Percentiles rank a stretch among this genome's conserved stretches.
Evolutionary conservation across 345 rosid species (phyloP).

Genomic region (Eucalyptus leucophloia): DNA sequence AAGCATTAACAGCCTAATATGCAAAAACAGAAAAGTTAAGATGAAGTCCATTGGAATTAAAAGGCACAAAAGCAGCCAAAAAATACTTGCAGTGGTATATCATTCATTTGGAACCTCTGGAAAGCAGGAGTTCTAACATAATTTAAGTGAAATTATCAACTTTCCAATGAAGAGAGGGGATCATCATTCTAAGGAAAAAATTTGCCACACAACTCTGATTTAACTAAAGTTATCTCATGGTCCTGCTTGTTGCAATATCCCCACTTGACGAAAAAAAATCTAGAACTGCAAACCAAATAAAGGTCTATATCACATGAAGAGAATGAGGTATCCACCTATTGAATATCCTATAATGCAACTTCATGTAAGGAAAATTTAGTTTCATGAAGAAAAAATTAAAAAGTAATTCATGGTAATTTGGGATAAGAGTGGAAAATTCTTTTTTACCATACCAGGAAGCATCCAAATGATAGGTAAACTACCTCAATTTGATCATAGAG

Average conservation of each 20-base stretch:
- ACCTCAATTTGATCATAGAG: not conserved
- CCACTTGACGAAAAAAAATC: not conserved
- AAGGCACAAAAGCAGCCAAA: not conserved
- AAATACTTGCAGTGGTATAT: not conserved
- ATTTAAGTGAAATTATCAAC: not conserved
- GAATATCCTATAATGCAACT: not conserved
- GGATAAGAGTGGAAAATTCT: not conserved
- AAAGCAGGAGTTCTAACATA: not conserved
- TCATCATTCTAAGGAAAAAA: not conserved
- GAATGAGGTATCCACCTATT: not conserved
- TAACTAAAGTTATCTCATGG: not conserved
- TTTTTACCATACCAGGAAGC: not conserved
- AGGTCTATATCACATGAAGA: not conserved
- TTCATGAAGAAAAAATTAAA: not conserved
- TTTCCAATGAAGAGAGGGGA: not conserved
- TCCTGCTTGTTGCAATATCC: not conserved
- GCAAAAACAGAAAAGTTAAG: not conserved
- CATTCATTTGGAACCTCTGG: not conserved
- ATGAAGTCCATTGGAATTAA: not conserved
- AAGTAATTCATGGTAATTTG: not conserved
- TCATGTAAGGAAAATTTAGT: not conserved
- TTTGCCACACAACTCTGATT: not conserved
- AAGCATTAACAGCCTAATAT: conserved; percentile 17
- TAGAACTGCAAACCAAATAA: not conserved
- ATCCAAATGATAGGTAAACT: not conserved